Evolutionary conservation across 306 rosid species (phyloP).

Genomic region (Fragaria nilgerrensis): DNA sequence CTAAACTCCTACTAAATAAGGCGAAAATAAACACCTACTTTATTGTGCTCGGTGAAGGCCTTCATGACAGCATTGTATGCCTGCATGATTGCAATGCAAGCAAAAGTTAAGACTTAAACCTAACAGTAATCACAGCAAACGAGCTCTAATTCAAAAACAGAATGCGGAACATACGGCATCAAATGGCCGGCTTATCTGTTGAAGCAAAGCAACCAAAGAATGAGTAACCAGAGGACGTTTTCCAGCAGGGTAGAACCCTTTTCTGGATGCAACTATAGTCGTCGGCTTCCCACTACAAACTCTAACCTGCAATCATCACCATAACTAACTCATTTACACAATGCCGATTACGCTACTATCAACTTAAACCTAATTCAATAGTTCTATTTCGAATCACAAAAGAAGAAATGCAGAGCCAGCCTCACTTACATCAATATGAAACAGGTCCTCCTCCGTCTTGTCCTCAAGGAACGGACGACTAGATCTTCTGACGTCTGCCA

Average conservation of each 20-base stretch:
- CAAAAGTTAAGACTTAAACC: not conserved
- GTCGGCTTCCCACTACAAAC: constrained; percentile 95
- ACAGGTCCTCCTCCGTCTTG: constrained; percentile 80
- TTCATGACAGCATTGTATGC: constrained; percentile 84
- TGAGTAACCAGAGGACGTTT: constrained; percentile 64
- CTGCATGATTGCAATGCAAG: constrained; percentile 41
- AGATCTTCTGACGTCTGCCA: constrained; percentile 84
- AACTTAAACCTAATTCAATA: not conserved
- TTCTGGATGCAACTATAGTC: constrained; percentile 72
- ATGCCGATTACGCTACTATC: not conserved
- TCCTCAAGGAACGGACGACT: constrained; percentile 86
- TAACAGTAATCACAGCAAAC: not conserved
- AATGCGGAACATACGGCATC: constrained; percentile 60
- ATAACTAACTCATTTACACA: constrained; percentile 11
- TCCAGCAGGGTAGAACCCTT: constrained; percentile 95
- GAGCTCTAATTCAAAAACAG: not conserved
- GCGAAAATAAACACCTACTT: constrained; percentile 46
- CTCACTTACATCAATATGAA: constrained; percentile 74
- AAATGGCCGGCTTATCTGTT: constrained; percentile 88
- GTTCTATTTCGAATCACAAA: not conserved
- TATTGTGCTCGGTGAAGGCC: constrained; percentile 87
- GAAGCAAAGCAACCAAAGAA: constrained; percentile 81
- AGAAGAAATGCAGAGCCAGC: not conserved
- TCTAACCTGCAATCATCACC: constrained; percentile 53
- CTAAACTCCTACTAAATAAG: not conserved